phyloP scores from a whole-genome alignment of 2,329 filamentous ascomycete genomes.

The Ophiostoma sp. region DNA sequence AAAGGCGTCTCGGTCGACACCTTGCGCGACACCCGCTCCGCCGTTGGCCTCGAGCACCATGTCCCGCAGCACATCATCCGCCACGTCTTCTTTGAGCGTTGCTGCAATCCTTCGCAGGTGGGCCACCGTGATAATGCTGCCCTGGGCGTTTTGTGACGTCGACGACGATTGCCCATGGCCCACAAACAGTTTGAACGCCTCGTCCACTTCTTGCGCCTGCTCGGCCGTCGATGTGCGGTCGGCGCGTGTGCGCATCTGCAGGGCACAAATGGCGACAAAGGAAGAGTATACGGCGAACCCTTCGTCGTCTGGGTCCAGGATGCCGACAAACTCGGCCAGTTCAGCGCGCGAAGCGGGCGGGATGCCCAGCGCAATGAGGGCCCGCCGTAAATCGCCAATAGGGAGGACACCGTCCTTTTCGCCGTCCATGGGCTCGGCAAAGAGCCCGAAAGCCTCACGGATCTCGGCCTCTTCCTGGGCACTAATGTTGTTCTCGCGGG shows the following conservation, averaged over 20 bases:
- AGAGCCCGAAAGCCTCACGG: constrained; percentile 83
- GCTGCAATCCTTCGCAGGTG: constrained; percentile 78
- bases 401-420: constrained; percentile 72
- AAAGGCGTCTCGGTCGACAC: constrained; percentile 78
- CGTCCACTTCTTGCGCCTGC: constrained; percentile 68
- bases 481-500: constrained; percentile 85
- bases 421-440: constrained; percentile 68
- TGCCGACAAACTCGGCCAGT: constrained; percentile 71
- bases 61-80: constrained; percentile 76
- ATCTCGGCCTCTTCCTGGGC: constrained; percentile 87
- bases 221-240: constrained; percentile 46
- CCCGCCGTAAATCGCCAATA: constrained; percentile 67
- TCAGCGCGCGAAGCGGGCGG: constrained; percentile 64
- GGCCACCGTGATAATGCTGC: constrained; percentile 69
- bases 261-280: constrained; percentile 84
- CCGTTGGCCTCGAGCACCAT: constrained; percentile 96
- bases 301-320: constrained; percentile 79
- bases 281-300: constrained; percentile 77
- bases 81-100: constrained; percentile 75
- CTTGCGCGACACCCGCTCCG: constrained; percentile 67
- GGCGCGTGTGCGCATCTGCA: constrained; percentile 71
- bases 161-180: constrained; percentile 41
- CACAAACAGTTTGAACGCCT: constrained; percentile 81
- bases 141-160: constrained; percentile 6
- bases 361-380: constrained; percentile 79